Evolutionary conservation across 1,139 yeast genomes (phyloP).

Genomic region (Lizanozyma gosingica): DNA sequence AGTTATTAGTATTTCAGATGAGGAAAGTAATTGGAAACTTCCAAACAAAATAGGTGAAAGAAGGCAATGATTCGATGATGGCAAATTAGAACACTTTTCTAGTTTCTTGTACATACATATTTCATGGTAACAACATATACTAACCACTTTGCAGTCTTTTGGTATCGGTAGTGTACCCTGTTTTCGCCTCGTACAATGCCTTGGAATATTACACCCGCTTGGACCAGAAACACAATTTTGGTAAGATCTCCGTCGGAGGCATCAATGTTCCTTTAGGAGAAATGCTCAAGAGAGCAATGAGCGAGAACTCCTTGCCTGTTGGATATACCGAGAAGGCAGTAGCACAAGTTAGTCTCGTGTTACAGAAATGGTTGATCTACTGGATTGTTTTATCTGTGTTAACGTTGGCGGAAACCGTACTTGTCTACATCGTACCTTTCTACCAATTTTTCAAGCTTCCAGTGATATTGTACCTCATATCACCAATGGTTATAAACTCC

Average conservation of each 20-base stretch:
- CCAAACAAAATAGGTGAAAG: no score
- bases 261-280: slow-evolving; percentile 25
- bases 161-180: slow-evolving; percentile 29
- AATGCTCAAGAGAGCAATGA: slow-evolving; percentile 16
- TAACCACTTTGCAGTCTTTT: slow-evolving; percentile 16
- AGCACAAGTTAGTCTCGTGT: slow-evolving; percentile 18
- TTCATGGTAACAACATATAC: no score
- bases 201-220: slow-evolving; percentile 20
- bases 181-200: slow-evolving; percentile 31
- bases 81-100: no score
- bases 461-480: slow-evolving; percentile 27
- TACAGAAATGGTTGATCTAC: slow-evolving; percentile 39
- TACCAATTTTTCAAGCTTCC: slow-evolving; percentile 21
- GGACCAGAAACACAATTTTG: slow-evolving; percentile 18
- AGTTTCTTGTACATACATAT: no score
- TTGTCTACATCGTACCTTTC: slow-evolving; percentile 27
- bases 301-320: slow-evolving; percentile 9
- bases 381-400: slow-evolving; percentile 33
- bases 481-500: slow-evolving; percentile 19
- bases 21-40: background rate
- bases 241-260: slow-evolving; percentile 19
- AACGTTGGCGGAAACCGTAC: slow-evolving; percentile 17
- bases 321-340: slow-evolving; percentile 11
- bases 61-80: no score
- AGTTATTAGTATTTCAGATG: background rate